Percentiles rank a stretch among this genome's conserved stretches.
Evolutionary conservation across 768 basidiomycete species (phyloP).

Genomic region (Pleurotus pulmonarius): DNA sequence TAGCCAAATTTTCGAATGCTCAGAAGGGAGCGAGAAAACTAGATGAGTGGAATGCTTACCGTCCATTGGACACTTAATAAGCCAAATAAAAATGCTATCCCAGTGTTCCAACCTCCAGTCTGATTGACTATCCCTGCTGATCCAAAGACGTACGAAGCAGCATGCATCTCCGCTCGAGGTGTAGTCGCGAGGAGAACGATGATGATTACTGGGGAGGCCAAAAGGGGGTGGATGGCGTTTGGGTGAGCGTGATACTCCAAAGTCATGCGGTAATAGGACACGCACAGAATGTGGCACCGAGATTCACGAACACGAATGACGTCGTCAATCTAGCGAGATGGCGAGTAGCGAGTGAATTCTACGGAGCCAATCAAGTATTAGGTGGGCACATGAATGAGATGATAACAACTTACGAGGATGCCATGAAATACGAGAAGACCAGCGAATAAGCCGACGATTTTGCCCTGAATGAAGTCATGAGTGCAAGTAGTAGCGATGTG

Average conservation of each 20-base stretch:
- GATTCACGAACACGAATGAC: constrained; percentile 83
- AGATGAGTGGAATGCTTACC: constrained; percentile 33
- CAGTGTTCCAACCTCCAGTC: constrained; percentile 76
- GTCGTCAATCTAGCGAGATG: constrained; percentile 71
- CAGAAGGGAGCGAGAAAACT: constrained; percentile 1
- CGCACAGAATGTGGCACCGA: constrained; percentile 71
- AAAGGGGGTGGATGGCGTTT: not conserved
- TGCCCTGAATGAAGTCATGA: constrained; percentile 36
- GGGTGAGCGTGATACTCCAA: not conserved
- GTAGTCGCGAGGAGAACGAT: constrained; percentile 79
- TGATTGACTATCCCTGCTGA: constrained; percentile 70
- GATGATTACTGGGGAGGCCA: constrained; percentile 62
- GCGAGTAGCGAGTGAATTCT: constrained; percentile 74
- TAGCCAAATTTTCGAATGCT: constrained; percentile 15
- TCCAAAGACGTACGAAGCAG: constrained; percentile 78
- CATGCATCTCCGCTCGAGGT: constrained; percentile 72
- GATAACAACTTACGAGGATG: constrained; percentile 41
- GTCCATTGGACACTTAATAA: constrained; percentile 88
- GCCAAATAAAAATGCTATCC: constrained; percentile 82
- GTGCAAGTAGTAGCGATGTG: not conserved
- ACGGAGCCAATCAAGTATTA: constrained; percentile 2
- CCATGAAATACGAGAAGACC: constrained; percentile 80
- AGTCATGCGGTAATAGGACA: constrained; percentile 1
- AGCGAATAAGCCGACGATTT: constrained; percentile 74
- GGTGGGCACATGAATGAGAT: not conserved